A percentile compares a stretch with the other conserved stretches of the same genome.
These are phyloP conservation scores for Diaporthe ilicicola DNA, from an alignment of 2,329 filamentous ascomycete species.

Conservation along the genomic window DNA sequence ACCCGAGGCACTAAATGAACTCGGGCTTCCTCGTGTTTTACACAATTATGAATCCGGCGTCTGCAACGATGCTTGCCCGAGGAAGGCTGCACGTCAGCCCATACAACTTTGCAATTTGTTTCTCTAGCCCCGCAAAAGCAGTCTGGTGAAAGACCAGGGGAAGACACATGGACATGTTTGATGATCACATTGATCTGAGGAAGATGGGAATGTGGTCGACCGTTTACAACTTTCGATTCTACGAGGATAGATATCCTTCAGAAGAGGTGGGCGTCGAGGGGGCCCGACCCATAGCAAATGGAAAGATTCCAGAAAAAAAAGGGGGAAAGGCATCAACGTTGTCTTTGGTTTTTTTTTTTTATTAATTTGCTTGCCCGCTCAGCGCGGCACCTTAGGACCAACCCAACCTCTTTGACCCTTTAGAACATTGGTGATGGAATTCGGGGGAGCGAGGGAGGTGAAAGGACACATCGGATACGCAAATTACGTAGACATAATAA, in stretches of 20 bases:
- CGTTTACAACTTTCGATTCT: constrained; percentile 32
- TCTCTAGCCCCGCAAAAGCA: constrained; percentile 8
- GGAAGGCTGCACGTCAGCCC: constrained; percentile 34
- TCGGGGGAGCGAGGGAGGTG: constrained; percentile 5
- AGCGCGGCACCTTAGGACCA: constrained; percentile 7
- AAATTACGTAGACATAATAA: constrained; percentile 46
- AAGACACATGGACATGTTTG: constrained; percentile 22
- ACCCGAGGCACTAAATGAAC: constrained; percentile 34
- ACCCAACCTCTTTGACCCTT: constrained; percentile 14
- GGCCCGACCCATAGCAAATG: constrained; percentile 9
- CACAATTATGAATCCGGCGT: constrained; percentile 39
- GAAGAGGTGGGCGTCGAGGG: constrained; percentile 9
- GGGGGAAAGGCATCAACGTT: background rate
- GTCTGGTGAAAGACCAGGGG: background rate
- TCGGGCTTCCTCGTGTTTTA: constrained; percentile 29
- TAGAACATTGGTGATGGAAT: constrained; percentile 27
- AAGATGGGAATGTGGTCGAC: constrained; percentile 17
- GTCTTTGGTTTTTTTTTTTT: background rate
- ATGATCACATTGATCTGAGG: constrained; percentile 18
- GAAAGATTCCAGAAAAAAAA: constrained; percentile 1
- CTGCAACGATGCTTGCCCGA: constrained; percentile 39
- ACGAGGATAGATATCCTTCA: constrained; percentile 26
- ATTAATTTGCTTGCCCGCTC: constrained; percentile 20
- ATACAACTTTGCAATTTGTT: constrained; percentile 19
- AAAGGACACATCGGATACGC: constrained; percentile 34